phyloP scores from a whole-genome alignment of 2,329 filamentous ascomycete species.

The Alternaria brassicicola region DNA sequence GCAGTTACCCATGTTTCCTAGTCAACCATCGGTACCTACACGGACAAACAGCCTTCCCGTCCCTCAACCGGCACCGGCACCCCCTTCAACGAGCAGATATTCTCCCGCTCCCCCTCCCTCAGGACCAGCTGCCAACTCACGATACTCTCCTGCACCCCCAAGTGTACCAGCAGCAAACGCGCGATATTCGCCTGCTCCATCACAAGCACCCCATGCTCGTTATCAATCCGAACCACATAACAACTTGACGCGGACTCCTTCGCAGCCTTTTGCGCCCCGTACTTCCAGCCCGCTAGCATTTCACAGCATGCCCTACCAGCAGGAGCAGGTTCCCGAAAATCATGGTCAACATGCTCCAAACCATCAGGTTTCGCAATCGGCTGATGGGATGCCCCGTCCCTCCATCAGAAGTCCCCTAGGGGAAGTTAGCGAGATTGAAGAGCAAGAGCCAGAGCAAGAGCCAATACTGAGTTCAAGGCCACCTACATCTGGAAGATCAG shows the following conservation, averaged over 20 bases:
- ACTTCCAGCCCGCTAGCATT: slow-evolving; percentile 69
- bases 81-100: slow-evolving; percentile 27
- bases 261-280: slow-evolving; percentile 64
- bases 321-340: slow-evolving; percentile 21
- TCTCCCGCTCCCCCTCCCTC: slow-evolving; percentile 44
- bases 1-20: slow-evolving; percentile 47
- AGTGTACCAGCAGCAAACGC: slow-evolving; percentile 37
- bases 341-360: slow-evolving; percentile 14
- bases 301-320: slow-evolving; percentile 48
- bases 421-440: slow-evolving; percentile 44
- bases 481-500: slow-evolving; percentile 33
- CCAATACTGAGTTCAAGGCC: slow-evolving; percentile 21
- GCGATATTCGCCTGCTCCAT: slow-evolving; percentile 51
- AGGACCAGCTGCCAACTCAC: slow-evolving; percentile 39
- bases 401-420: slow-evolving; percentile 40
- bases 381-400: slow-evolving; percentile 32
- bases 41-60: slow-evolving; percentile 42
- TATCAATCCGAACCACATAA: slow-evolving; percentile 48
- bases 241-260: slow-evolving; percentile 44
- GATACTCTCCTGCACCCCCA: slow-evolving; percentile 47
- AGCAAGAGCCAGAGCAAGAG: slow-evolving; percentile 29
- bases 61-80: slow-evolving; percentile 36
- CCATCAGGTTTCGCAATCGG: slow-evolving; percentile 39
- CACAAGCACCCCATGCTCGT: slow-evolving; percentile 44
- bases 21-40: slow-evolving; percentile 38